Conservation (phyloP, 164 flowering plant species). For the Nelumbo lutea region DNA sequence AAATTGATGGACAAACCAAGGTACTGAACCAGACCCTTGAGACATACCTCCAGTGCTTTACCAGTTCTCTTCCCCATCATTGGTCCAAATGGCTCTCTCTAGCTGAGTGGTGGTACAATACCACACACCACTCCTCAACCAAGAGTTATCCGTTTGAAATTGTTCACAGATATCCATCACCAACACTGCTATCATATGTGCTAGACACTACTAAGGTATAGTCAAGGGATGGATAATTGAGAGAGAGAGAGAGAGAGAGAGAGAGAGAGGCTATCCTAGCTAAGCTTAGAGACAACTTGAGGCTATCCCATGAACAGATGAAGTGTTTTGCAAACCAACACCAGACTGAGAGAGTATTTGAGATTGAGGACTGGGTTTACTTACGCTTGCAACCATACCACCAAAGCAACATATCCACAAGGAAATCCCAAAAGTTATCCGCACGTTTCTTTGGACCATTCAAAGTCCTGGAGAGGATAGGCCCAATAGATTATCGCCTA, state of each 20-base stretch:
- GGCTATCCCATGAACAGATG: not conserved
- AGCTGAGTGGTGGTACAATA: slow-evolving; percentile 16
- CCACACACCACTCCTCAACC: not conserved
- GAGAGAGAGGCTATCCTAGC: too few relatives aligned
- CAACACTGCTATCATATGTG: not conserved
- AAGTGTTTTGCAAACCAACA: not conserved
- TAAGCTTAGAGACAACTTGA: not conserved
- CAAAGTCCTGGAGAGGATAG: not conserved
- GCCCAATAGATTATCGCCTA: not conserved
- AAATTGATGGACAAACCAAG: slow-evolving; percentile 14
- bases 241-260: not conserved
- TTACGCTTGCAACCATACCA: not conserved
- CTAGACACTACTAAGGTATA: not conserved
- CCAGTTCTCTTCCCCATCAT: not conserved
- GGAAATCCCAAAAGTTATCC: not conserved
- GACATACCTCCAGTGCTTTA: slow-evolving; percentile 2
- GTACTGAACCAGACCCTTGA: slow-evolving; percentile 8
- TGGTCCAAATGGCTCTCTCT: slow-evolving; percentile 3
- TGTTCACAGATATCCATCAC: not conserved
- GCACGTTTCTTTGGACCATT: not conserved
- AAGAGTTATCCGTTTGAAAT: slow-evolving; percentile 3
- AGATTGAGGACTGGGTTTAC: not conserved
- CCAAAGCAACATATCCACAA: not conserved
- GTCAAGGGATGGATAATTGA: not conserved
- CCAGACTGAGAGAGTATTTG: not conserved